These are phyloP conservation scores for Gracilaria vermiculophylla DNA, from an alignment of 23 red algal genomes.

Conservation along the genomic window DNA sequence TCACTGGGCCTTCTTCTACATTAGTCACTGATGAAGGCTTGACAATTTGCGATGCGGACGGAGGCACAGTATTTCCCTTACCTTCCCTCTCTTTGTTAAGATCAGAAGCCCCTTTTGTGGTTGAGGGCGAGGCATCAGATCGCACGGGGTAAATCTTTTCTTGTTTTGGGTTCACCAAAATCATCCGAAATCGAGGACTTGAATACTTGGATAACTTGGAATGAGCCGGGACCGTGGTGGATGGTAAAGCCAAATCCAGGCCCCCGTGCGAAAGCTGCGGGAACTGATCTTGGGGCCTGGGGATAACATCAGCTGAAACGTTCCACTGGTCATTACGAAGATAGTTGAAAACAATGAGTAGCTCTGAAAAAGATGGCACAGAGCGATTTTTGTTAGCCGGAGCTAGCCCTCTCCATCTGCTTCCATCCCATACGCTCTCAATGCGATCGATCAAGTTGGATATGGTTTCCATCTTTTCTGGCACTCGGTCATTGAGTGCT, in stretches of 20 bases:
- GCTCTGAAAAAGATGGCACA: constrained; percentile 28
- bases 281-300: constrained; percentile 43
- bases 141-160: neutral
- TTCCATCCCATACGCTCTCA: constrained; percentile 32
- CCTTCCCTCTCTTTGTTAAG: neutral
- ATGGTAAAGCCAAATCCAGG: neutral
- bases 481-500: constrained; percentile 6
- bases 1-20: neutral
- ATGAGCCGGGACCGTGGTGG: constrained; percentile 41
- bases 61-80: neutral
- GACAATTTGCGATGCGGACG: neutral
- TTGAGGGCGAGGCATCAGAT: neutral
- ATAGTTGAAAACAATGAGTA: constrained; percentile 24
- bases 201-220: constrained; percentile 60
- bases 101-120: neutral
- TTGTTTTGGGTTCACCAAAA: constrained; percentile 33
- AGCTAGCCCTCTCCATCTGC: constrained; percentile 38
- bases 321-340: constrained; percentile 35
- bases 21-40: neutral
- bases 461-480: constrained; percentile 42
- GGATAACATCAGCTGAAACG: constrained; percentile 27
- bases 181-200: constrained; percentile 44
- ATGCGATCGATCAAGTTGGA: neutral
- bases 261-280: constrained; percentile 5
- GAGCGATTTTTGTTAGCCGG: constrained; percentile 26